Evolutionary conservation across 2,329 filamentous ascomycete genomes (phyloP), one percentile per base, ranked within the genome.

Genomic region (Fusarium sp.): DNA sequence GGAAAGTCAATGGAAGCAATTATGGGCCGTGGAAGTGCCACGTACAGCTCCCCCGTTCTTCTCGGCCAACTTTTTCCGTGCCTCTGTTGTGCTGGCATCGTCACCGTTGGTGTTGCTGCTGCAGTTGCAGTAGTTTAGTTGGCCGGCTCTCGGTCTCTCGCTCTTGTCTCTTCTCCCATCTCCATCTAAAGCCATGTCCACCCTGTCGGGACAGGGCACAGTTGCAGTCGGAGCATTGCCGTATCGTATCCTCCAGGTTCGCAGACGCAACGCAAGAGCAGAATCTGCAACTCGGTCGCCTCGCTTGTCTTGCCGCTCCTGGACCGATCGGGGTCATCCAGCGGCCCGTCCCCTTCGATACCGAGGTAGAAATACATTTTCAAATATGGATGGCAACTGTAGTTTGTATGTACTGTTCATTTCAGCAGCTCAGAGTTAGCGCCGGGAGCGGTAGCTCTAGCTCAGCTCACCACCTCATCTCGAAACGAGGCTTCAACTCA

Each of bases 321-420:
- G 13, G 18, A 13, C 48, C 27, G 61, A 57, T 35, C 61, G 48
- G 48, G 14, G 16, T 57, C 35, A n/a, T 57, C 50, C 13, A 58
- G 62, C 62, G 62, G 62, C 37, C 62, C 62, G 52, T 64, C 52
- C 62, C 62, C 62, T 43, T 43, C 32, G 16, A 50, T 27, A 30
- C 43, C 43, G 18, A 39, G 16, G 16, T 43, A 20, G 20, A 20
- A 20, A 20, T 20, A 20, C 20, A 20, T 20, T 20, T 20, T 20
- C 20, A 20, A 30, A 27, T 4, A 27, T 48, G 45, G 45, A 50
- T 25, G 43, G 43, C 20, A 48, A 10, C 16, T 50, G 45, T 27
- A 48, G 27, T 30, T 30, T 30, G 27, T 30, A 30, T 25, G 7
- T 48, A 23, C 20, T 45, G 25, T 52, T 52, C 27, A 52, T 32